Percentiles rank a stretch among this genome's conserved stretches.
phyloP scores from a whole-genome alignment of 2,329 filamentous ascomycete genomes.

The Coniochaeta sp. region DNA sequence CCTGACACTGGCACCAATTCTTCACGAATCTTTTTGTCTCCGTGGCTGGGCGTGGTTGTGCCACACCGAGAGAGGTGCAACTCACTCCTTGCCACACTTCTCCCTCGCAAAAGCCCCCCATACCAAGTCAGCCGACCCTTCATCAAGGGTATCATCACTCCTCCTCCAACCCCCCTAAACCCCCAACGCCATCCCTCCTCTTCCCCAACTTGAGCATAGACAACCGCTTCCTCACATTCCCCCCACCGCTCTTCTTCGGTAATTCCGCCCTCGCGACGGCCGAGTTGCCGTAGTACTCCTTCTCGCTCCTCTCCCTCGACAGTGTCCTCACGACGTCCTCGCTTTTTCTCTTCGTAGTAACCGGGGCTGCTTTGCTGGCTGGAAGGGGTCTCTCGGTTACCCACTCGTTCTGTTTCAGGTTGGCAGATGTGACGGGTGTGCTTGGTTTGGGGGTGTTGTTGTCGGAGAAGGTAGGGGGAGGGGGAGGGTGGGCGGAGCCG shows the following conservation, averaged over 20 bases:
- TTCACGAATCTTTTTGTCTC: too few species aligned
- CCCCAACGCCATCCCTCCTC: slow-evolving; percentile 50
- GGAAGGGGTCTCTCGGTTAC: slow-evolving; percentile 1
- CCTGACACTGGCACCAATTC: too few species aligned
- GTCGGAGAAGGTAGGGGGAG: too few species aligned
- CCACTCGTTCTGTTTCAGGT: not conserved
- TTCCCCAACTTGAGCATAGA: slow-evolving; percentile 71
- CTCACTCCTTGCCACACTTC: too few species aligned
- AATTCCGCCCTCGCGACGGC: not conserved
- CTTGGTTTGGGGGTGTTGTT: too few species aligned
- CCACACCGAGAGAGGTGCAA: too few species aligned
- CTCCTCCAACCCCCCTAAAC: slow-evolving; percentile 50
- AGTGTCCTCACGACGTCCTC: slow-evolving; percentile 12
- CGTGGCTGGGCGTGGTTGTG: too few species aligned
- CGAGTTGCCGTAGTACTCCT: slow-evolving; percentile 23
- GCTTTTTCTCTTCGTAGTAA: slow-evolving; percentile 9
- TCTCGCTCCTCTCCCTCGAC: not conserved
- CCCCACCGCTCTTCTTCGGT: not conserved
- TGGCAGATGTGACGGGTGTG: too few species aligned
- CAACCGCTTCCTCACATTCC: slow-evolving; percentile 67
- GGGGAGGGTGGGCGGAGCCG: not conserved
- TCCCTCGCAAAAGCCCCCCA: too few species aligned
- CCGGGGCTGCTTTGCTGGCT: slow-evolving; percentile 17
- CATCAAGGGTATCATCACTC: too few species aligned
- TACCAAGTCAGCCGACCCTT: too few species aligned